phyloP scores from a whole-genome alignment of 306 rosid species.

The Betula pendula region DNA sequence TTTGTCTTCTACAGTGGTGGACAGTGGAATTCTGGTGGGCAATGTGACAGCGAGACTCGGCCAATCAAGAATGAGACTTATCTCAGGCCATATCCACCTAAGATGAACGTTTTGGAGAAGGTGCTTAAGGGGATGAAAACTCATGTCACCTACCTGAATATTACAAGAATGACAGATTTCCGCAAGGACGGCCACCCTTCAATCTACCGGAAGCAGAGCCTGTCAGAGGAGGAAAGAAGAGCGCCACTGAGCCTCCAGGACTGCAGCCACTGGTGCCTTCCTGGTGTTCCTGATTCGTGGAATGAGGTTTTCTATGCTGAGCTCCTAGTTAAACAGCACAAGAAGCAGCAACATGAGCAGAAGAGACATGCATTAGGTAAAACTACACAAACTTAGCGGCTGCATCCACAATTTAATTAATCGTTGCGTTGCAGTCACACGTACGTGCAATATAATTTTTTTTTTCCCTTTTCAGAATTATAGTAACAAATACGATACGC shows the following conservation, averaged over 20 bases:
- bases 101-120: constrained; percentile 74
- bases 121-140: constrained; percentile 80
- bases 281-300: constrained; percentile 93
- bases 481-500: constrained; percentile 23
- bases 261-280: constrained; percentile 99
- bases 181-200: constrained; percentile 98
- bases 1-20: constrained; percentile 73
- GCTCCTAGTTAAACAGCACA: constrained; percentile 50
- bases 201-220: constrained; percentile 66
- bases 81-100: constrained; percentile 62
- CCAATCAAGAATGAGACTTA: constrained; percentile 76
- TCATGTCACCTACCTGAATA: constrained; percentile 67
- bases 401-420: constrained; percentile 15
- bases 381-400: constrained; percentile 14
- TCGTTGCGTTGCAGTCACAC: constrained; percentile 27
- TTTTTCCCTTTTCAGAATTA: constrained; percentile 23
- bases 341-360: constrained; percentile 38
- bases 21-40: constrained; percentile 97
- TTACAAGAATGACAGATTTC: constrained; percentile 89
- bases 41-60: constrained; percentile 67
- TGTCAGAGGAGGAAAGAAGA: constrained; percentile 54
- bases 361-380: constrained; percentile 61
- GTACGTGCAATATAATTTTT: constrained; percentile 24
- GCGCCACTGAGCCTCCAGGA: constrained; percentile 73
- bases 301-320: constrained; percentile 82